A percentile compares a stretch with the other conserved stretches of the same genome.
phyloP scores from a whole-genome alignment of 2,329 filamentous ascomycete genomes.

The Dactylellina haptotyla region DNA sequence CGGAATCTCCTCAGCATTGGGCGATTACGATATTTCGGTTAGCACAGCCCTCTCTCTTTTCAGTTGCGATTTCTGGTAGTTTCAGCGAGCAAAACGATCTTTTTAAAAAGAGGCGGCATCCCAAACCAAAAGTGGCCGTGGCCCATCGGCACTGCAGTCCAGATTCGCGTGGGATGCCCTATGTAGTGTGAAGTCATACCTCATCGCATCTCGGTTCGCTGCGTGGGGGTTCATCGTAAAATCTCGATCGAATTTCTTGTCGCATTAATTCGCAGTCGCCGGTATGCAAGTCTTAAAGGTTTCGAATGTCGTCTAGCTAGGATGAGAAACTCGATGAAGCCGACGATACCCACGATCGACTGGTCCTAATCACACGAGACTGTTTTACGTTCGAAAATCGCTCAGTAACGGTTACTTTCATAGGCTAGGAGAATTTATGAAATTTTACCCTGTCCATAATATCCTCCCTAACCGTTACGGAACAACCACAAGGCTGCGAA shows the following conservation, averaged over 20 bases:
- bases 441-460: background rate
- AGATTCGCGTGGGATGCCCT: slow-evolving; percentile 47
- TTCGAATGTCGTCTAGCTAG: background rate
- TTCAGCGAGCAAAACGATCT: slow-evolving; percentile 28
- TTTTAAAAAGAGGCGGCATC: slow-evolving; percentile 20
- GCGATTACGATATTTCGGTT: slow-evolving; percentile 17
- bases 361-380: slow-evolving; percentile 14
- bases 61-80: slow-evolving; percentile 51
- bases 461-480: slow-evolving; percentile 21
- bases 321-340: slow-evolving; percentile 4
- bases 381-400: slow-evolving; percentile 40
- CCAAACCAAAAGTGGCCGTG: slow-evolving; percentile 40
- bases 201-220: slow-evolving; percentile 45
- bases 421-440: slow-evolving; percentile 20
- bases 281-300: background rate
- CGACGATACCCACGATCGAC: background rate
- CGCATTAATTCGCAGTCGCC: slow-evolving; percentile 1
- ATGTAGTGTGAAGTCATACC: slow-evolving; percentile 42
- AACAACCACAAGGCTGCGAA: slow-evolving; percentile 9
- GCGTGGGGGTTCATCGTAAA: slow-evolving; percentile 20
- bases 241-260: slow-evolving; percentile 16
- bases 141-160: slow-evolving; percentile 42
- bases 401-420: slow-evolving; percentile 38
- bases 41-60: slow-evolving; percentile 40
- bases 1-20: slow-evolving; percentile 14